Evolutionary conservation across 495 filamentous ascomycete species (phyloP).

Genomic region (Opeltia flavorubescens): DNA sequence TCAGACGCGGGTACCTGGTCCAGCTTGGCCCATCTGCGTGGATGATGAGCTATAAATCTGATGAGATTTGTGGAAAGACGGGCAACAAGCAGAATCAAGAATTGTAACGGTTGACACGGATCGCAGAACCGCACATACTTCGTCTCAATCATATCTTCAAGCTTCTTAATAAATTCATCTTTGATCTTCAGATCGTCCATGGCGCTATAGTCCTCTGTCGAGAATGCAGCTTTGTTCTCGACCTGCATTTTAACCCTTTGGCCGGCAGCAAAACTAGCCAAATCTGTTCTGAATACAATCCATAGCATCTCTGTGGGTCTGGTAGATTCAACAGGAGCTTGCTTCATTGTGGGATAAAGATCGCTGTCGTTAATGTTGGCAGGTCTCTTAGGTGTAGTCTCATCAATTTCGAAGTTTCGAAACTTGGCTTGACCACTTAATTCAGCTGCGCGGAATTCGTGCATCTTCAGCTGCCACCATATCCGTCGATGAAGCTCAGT

Average conservation of each 20-base stretch:
- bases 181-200: constrained; percentile 9
- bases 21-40: constrained; percentile 15
- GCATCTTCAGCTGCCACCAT: constrained; percentile 30
- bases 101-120: constrained; percentile 20
- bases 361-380: constrained; percentile 14
- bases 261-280: constrained; percentile 12
- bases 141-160: constrained; percentile 16
- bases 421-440: constrained; percentile 17
- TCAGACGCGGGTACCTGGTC: constrained; percentile 13
- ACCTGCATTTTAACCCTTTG: constrained; percentile 11
- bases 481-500: constrained; percentile 33
- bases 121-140: constrained; percentile 20
- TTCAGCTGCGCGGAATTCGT: constrained; percentile 25
- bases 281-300: constrained; percentile 7
- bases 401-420: constrained; percentile 12
- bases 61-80: constrained; percentile 11
- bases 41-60: constrained; percentile 16
- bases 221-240: constrained; percentile 10
- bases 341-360: constrained; percentile 12
- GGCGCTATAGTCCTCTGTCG: constrained; percentile 7
- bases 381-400: constrained; percentile 6
- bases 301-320: constrained; percentile 10
- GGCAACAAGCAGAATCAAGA: constrained; percentile 13
- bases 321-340: constrained; percentile 4
- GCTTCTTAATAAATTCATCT: constrained; percentile 9